These are phyloP conservation scores for Tephrocybe rancida DNA, from an alignment of 768 basidiomycete species.

Conservation along the genomic window DNA sequence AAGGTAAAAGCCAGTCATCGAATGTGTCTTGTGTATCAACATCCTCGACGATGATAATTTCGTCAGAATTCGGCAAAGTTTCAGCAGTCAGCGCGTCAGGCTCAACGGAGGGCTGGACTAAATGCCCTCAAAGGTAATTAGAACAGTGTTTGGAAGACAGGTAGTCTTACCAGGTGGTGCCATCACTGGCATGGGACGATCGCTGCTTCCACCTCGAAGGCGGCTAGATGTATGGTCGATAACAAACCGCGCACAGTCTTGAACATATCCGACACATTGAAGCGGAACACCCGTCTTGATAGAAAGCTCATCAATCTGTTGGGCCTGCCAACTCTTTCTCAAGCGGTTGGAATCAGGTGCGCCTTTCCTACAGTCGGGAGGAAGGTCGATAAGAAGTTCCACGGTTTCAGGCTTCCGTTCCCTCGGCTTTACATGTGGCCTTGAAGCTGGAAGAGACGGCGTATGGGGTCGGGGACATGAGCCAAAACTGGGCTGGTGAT, in stretches of 20 bases:
- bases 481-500: not conserved
- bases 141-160: not conserved
- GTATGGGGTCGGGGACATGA: not conserved
- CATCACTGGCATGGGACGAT: not conserved
- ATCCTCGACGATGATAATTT: conserved; percentile 9
- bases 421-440: not conserved
- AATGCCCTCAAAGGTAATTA: not conserved
- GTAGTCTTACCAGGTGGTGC: not conserved
- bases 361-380: conserved; percentile 11
- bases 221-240: not conserved
- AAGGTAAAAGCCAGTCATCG: not conserved
- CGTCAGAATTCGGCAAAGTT: not conserved
- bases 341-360: conserved; percentile 2
- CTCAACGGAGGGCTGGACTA: not conserved
- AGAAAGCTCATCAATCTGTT: conserved; percentile 5
- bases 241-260: conserved; percentile 4
- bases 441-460: not conserved
- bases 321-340: conserved; percentile 4
- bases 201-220: not conserved
- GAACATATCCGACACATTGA: conserved; percentile 1
- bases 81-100: not conserved
- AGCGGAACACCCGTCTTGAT: conserved; percentile 3
- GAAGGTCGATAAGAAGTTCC: conserved; percentile 10
- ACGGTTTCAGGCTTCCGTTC: conserved; percentile 1
- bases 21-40: not conserved